Conservation (phyloP, 2,329 filamentous ascomycete species). For the Xylariaceae sp. region DNA sequence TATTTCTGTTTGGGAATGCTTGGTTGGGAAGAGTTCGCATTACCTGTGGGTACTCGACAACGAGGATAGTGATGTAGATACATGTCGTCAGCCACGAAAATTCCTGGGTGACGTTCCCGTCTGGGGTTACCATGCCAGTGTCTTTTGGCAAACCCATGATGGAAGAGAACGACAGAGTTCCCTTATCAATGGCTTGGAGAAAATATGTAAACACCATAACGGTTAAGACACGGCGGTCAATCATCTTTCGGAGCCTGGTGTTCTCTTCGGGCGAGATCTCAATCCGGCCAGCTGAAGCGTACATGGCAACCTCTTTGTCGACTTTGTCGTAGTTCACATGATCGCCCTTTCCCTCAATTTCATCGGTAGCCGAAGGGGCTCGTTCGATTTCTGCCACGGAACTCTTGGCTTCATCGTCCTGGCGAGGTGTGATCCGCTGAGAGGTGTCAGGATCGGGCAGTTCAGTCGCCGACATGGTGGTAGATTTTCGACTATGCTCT, state of each 20-base stretch:
- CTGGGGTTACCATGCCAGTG: constrained; percentile 47
- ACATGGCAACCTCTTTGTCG: constrained; percentile 72
- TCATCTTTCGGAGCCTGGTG: constrained; percentile 62
- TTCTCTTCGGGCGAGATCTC: constrained; percentile 63
- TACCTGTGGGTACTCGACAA: constrained; percentile 71
- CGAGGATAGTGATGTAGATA: constrained; percentile 72
- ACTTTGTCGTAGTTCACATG: constrained; percentile 55
- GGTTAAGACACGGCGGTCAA: constrained; percentile 67
- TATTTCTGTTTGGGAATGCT: background rate
- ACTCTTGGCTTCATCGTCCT: constrained; percentile 27
- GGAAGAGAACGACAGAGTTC: constrained; percentile 65
- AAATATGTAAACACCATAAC: constrained; percentile 78
- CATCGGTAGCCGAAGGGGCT: constrained; percentile 32
- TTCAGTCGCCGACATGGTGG: constrained; percentile 34
- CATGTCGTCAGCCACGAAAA: constrained; percentile 74
- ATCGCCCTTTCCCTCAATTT: constrained; percentile 51
- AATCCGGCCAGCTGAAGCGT: constrained; percentile 59
- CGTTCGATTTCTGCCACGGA: constrained; percentile 37
- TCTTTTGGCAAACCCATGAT: constrained; percentile 64
- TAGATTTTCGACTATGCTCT: background rate
- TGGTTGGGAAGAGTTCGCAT: constrained; percentile 1
- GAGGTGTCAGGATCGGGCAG: constrained; percentile 32
- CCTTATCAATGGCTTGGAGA: constrained; percentile 70
- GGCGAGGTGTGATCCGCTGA: constrained; percentile 24
- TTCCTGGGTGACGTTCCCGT: constrained; percentile 45